A percentile compares a stretch with the other conserved stretches of the same genome.
These are phyloP conservation scores for Mentha longifolia DNA, from an alignment of 257 asterid species.

Conservation along the genomic window DNA sequence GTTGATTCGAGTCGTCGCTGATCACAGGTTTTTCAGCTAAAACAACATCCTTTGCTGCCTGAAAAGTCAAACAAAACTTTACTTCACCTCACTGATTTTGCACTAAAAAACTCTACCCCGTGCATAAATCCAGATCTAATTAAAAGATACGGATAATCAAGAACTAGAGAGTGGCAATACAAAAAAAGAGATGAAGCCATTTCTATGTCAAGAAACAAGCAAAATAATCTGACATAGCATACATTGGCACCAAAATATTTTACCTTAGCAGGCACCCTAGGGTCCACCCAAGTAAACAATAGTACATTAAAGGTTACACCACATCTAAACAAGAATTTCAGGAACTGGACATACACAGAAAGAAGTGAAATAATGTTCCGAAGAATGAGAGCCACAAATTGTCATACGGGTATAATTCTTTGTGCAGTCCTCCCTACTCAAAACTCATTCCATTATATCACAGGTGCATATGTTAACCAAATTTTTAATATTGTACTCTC, in stretches of 20 bases:
- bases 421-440: conserved; percentile 3
- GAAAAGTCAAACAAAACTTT: conserved; percentile 38
- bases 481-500: background rate
- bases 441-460: conserved; percentile 18
- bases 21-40: conserved; percentile 98
- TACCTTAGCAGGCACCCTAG: background rate
- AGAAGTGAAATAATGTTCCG: conserved; percentile 23
- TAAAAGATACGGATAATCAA: conserved; percentile 18
- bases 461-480: conserved; percentile 10
- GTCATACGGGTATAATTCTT: conserved; percentile 4
- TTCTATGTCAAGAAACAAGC: conserved; percentile 21
- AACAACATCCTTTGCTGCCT: conserved; percentile 99
- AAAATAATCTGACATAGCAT: background rate
- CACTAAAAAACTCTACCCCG: conserved; percentile 12
- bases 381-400: background rate
- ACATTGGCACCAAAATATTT: background rate
- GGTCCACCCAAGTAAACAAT: background rate
- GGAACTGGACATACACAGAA: background rate
- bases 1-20: conserved; percentile 92
- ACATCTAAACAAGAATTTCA: conserved; percentile 15
- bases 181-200: conserved; percentile 18
- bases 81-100: conserved; percentile 3
- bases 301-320: background rate
- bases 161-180: conserved; percentile 12
- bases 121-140: conserved; percentile 14